phyloP scores from a whole-genome alignment of 495 filamentous ascomycete genomes.

The Neurospora sp. region DNA sequence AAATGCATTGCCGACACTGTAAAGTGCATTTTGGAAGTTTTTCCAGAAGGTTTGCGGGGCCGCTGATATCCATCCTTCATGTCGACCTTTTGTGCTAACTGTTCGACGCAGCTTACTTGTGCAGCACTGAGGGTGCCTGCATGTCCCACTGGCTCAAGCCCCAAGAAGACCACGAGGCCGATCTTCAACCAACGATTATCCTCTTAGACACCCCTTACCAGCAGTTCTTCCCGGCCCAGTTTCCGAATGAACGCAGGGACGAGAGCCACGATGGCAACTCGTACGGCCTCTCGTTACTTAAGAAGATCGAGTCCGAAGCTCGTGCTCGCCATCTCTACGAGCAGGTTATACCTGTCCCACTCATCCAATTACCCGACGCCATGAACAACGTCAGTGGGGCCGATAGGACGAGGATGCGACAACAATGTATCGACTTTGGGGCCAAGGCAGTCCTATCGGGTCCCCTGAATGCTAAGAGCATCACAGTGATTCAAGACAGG shows the following conservation, averaged over 20 bases:
- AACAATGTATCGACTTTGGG: slow-evolving; percentile 71
- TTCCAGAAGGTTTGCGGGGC: slow-evolving; percentile 35
- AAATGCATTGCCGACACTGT: slow-evolving; percentile 36
- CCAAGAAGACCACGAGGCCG: slow-evolving; percentile 49
- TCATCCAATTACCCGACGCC: slow-evolving; percentile 39
- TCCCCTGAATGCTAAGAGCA: slow-evolving; percentile 58
- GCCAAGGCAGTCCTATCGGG: slow-evolving; percentile 76
- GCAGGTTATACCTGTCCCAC: slow-evolving; percentile 61
- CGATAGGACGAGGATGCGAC: slow-evolving; percentile 35
- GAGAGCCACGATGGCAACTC: slow-evolving; percentile 41
- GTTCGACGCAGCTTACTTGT: slow-evolving; percentile 54
- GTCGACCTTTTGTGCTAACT: slow-evolving; percentile 15
- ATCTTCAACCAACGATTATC: slow-evolving; percentile 63
- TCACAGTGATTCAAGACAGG: slow-evolving; percentile 67
- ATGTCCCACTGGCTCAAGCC: slow-evolving; percentile 58
- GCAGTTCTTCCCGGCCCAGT: slow-evolving; percentile 32
- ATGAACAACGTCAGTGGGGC: slow-evolving; percentile 26
- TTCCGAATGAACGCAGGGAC: slow-evolving; percentile 22
- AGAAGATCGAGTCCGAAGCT: slow-evolving; percentile 59
- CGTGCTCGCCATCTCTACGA: slow-evolving; percentile 61
- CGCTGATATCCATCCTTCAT: slow-evolving; percentile 1
- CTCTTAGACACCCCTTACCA: slow-evolving; percentile 60
- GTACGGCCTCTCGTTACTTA: slow-evolving; percentile 59
- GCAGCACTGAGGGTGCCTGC: slow-evolving; percentile 59
- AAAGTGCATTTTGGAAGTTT: slow-evolving; percentile 36